A percentile compares a stretch with the other conserved stretches of the same genome.
Evolutionary conservation across 306 rosid species (phyloP).

Genomic region (Herpetospermum pedunculosum): DNA sequence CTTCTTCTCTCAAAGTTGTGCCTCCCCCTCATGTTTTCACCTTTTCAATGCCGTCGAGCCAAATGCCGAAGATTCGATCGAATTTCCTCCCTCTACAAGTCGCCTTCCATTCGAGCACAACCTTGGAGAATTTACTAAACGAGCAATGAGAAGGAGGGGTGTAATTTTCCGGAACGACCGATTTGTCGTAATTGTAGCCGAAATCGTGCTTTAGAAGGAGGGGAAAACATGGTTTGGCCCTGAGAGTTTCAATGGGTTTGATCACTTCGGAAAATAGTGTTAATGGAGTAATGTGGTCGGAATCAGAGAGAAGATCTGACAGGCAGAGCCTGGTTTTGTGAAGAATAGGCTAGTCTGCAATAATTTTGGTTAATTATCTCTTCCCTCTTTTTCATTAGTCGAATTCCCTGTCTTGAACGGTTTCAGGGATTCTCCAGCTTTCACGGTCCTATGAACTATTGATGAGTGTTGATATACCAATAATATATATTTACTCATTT

Average conservation of each 20-base stretch:
- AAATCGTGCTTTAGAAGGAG: slow-evolving; percentile 63
- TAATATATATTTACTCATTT: too few species aligned
- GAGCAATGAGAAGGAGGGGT: slow-evolving; percentile 55
- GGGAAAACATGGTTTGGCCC: slow-evolving; percentile 47
- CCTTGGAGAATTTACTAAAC: slow-evolving; percentile 30
- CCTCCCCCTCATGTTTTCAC: too few species aligned
- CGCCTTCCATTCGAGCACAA: slow-evolving; percentile 73
- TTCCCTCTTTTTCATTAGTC: too few species aligned
- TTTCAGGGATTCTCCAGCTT: too few species aligned
- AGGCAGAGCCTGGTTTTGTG: slow-evolving; percentile 32
- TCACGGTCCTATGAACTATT: too few species aligned
- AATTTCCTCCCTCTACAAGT: slow-evolving; percentile 69
- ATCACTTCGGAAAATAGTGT: slow-evolving; percentile 61
- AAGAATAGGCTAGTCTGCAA: too few species aligned
- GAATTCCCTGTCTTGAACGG: too few species aligned
- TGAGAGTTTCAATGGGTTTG: slow-evolving; percentile 53
- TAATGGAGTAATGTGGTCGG: slow-evolving; percentile 27
- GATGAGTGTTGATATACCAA: too few species aligned
- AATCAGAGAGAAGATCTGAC: slow-evolving; percentile 11
- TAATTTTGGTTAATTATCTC: too few species aligned
- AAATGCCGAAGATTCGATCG: slow-evolving; percentile 82
- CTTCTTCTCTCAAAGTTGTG: too few species aligned
- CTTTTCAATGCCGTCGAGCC: slow-evolving; percentile 91
- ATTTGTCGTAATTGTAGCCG: slow-evolving; percentile 47
- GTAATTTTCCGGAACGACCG: slow-evolving; percentile 54